Percentiles rank a stretch among this genome's conserved stretches.
These are phyloP conservation scores for Arthrobotrys megalospora DNA, from an alignment of 2,329 filamentous ascomycete species.

Conservation along the genomic window DNA sequence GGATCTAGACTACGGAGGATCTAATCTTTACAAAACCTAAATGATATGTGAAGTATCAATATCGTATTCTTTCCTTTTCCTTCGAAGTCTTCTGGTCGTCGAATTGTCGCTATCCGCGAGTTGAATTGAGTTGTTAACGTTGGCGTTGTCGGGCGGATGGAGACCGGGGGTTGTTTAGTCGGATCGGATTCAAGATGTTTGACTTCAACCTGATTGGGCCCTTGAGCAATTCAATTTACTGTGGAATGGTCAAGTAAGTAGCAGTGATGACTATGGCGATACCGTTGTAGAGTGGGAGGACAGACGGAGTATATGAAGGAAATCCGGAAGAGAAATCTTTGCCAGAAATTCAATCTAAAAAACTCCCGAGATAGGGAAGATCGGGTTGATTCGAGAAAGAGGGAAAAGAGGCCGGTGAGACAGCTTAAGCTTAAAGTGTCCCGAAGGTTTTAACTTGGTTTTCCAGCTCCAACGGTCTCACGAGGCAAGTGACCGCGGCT, in stretches of 20 bases:
- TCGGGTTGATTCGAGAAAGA: slow-evolving; percentile 21
- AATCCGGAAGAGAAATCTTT: slow-evolving; percentile 33
- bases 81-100: background rate
- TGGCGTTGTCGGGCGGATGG: slow-evolving; percentile 34
- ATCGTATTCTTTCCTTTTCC: slow-evolving; percentile 31
- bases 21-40: slow-evolving; percentile 57
- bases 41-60: slow-evolving; percentile 1
- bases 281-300: slow-evolving; percentile 1
- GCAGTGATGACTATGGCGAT: background rate
- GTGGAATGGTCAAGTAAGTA: slow-evolving; percentile 15
- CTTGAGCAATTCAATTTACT: background rate
- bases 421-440: slow-evolving; percentile 44
- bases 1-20: slow-evolving; percentile 52
- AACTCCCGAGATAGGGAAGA: slow-evolving; percentile 31
- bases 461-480: slow-evolving; percentile 48
- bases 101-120: slow-evolving; percentile 5
- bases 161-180: slow-evolving; percentile 12
- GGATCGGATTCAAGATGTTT: slow-evolving; percentile 20
- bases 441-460: slow-evolving; percentile 24
- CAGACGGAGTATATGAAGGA: slow-evolving; percentile 15
- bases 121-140: slow-evolving; percentile 46
- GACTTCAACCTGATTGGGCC: slow-evolving; percentile 28
- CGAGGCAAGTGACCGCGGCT: slow-evolving; percentile 22
- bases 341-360: slow-evolving; percentile 23
- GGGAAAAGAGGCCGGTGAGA: slow-evolving; percentile 30